Percentiles rank a stretch among this genome's conserved stretches.
phyloP scores from a whole-genome alignment of 2,329 filamentous ascomycete genomes.

The Cryphonectria parasitica region DNA sequence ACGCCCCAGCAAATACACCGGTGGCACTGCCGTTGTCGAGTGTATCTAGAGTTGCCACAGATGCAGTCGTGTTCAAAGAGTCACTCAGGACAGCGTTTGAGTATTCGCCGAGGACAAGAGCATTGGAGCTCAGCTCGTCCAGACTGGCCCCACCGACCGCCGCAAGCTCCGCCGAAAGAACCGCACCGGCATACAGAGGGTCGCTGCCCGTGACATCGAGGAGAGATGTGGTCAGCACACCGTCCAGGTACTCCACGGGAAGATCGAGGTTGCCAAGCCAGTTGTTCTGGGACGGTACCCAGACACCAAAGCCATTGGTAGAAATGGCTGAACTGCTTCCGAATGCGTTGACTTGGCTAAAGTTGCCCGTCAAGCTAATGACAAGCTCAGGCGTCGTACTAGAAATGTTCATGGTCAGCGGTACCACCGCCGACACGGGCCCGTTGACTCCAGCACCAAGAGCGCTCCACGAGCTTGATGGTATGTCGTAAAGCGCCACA shows the following conservation, averaged over 20 bases:
- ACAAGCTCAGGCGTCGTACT: slow-evolving; percentile 69
- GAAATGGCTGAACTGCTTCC: slow-evolving; percentile 62
- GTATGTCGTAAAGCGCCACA: slow-evolving; percentile 75
- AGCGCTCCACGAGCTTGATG: slow-evolving; percentile 71
- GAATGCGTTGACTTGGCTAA: slow-evolving; percentile 73
- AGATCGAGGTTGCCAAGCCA: slow-evolving; percentile 83
- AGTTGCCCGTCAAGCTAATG: slow-evolving; percentile 80
- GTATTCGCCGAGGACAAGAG: slow-evolving; percentile 53
- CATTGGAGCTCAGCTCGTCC: slow-evolving; percentile 31
- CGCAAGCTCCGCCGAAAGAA: slow-evolving; percentile 74
- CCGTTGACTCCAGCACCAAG: slow-evolving; percentile 88
- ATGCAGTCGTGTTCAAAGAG: slow-evolving; percentile 35
- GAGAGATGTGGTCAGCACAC: slow-evolving; percentile 70
- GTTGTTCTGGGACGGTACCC: slow-evolving; percentile 82
- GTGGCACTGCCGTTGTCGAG: slow-evolving; percentile 49
- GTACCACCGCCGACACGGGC: slow-evolving; percentile 72
- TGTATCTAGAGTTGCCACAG: slow-evolving; percentile 52
- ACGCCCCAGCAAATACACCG: slow-evolving; percentile 78
- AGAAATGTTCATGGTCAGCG: slow-evolving; percentile 79
- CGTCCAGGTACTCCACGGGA: slow-evolving; percentile 68
- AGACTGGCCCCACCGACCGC: slow-evolving; percentile 75
- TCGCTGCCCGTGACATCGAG: slow-evolving; percentile 66
- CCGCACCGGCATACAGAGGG: slow-evolving; percentile 80
- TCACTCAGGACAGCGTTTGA: slow-evolving; percentile 59
- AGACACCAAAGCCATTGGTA: slow-evolving; percentile 81